phyloP scores from a whole-genome alignment of 257 asterid genomes.

The Orobanche coerulescens region DNA sequence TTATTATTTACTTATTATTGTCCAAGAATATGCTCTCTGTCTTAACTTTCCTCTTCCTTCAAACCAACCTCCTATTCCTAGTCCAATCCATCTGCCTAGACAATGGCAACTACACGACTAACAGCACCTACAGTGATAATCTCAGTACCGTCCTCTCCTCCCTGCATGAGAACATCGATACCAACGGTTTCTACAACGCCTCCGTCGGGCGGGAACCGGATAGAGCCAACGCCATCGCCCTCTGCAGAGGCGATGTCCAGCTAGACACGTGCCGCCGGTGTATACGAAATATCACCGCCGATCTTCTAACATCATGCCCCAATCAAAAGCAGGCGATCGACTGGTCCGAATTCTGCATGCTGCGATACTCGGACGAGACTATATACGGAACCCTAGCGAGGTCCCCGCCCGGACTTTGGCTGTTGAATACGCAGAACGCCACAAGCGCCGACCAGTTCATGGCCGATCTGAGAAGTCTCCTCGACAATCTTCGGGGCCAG shows the following conservation, averaged over 20 bases:
- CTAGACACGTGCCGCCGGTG: conserved; percentile 4
- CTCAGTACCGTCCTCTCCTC: conserved; percentile 21
- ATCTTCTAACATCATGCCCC: conserved; percentile 8
- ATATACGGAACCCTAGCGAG: background rate
- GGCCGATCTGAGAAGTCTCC: background rate
- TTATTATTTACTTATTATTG: too few species aligned
- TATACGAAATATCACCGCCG: background rate
- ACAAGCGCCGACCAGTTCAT: background rate
- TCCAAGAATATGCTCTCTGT: too few species aligned
- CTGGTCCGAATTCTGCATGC: background rate
- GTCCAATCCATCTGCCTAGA: conserved; percentile 1
- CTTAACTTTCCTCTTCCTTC: too few species aligned
- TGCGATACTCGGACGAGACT: background rate
- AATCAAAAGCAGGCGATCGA: background rate
- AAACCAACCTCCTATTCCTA: background rate
- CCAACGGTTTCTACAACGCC: conserved; percentile 17
- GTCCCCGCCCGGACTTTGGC: background rate
- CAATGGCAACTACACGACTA: conserved; percentile 25
- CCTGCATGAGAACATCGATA: conserved; percentile 17
- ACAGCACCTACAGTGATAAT: conserved; percentile 23
- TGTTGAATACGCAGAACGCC: background rate
- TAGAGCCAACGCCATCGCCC: conserved; percentile 10
- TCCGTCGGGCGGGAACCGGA: conserved; percentile 14
- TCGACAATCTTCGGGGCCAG: conserved; percentile 1
- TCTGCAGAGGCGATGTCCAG: conserved; percentile 21